Base-by-base conservation (phyloP, 768 basidiomycete genomes). In the Rubroboletus pulcherrimus region DNA sequence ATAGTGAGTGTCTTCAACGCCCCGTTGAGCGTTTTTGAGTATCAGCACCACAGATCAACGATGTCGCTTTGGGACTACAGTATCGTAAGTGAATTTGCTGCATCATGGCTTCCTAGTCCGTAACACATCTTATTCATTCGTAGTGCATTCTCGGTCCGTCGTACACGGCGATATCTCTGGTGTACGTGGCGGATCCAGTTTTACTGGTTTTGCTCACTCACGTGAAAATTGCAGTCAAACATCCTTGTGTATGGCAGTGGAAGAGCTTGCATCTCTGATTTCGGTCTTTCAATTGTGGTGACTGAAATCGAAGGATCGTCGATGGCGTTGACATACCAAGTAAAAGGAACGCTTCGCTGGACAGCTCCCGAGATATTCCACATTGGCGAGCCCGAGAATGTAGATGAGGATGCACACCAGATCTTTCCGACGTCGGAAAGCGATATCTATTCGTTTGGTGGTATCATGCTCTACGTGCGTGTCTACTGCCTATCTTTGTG, bases 341-440 rank as follows among this genome's bases (percentile, higher is more conserved):
- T 37, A 7, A 65, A 51, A 39, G 79, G 78, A 3, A 75, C 78
- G n/a, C 67, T 81, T 19, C 74, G 79, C 2, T 81, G 79, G 78
- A 75, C 80, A 10, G 80, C 80, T 30, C 69, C 78, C 0, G 66
- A 74, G 31, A 60, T 81, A 0, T 72, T 77, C 51, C n/a, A 30
- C 1, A 33, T 60, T 14, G 24, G 6, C 21, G 46, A 35, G 8
- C 17, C 37, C 1, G 33, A 5, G 17, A 9, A 31, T 5, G 41
- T 42, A 3, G 30, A 42, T 7, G 51, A 53, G 3, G 39, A 44
- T 1, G 0, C 8, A 7, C 14, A 2, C 21, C 49, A 33, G 34
- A 42, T 57, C 31, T 49, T 57, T 49, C 63, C 66, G 29, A 67
- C 66, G 5, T 2, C 4, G 56, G 59, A 46, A 7, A 77, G 71